Base-by-base conservation (phyloP, 345 rosid genomes). In the Lenwebbia sp. region DNA sequence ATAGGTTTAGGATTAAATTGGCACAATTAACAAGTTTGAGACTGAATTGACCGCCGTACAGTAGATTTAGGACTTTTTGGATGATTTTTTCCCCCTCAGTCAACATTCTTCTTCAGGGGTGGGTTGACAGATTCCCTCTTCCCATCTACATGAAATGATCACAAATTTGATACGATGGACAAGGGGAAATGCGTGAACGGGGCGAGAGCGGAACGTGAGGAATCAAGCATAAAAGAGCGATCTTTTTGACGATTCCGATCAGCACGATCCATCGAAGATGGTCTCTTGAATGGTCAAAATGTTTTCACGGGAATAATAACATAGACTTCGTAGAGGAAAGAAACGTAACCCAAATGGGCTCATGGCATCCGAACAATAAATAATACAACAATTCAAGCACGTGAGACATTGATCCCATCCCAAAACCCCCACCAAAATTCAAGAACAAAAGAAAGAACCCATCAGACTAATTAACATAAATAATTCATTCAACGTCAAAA, bases 391-490 rank as follows among this genome's bases (percentile, higher is more conserved):
- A 41, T 70, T n/a, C 56, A n/a, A 49, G 55, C 57, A 82, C 57
- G 57, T 82, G 84, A n/a, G 55, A 50, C 30, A 84, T 76, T 50
- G 51, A 84, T 54, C 85, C 82, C 65, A 84, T 47, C 52, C 82
- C 19, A 1, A 21, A n/a, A 50, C 10, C 52, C 52, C 4, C 30
- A 40, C 28, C 52, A 13, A 12, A 33, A 49, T 47, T 51, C 30
- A 17, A 47, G 44, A 53, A 5, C 10, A 23, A 85, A 86, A 57
- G 85, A 33, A 60, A 76, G 82, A 85, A 78, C 83, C 88, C 78
- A 33, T 62, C 15, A 62, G 30, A 62, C 15, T 62, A 28, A 62
- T 62, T 58, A 30, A 28, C 13, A 19, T 19, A 28, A 33, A 8
- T 33, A 41, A 70, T 70, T 33, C 6, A 70, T 70, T 70, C 84